Evolutionary conservation across 2,329 filamentous ascomycete species (phyloP).

Genomic region (Alternaria tenuissima): DNA sequence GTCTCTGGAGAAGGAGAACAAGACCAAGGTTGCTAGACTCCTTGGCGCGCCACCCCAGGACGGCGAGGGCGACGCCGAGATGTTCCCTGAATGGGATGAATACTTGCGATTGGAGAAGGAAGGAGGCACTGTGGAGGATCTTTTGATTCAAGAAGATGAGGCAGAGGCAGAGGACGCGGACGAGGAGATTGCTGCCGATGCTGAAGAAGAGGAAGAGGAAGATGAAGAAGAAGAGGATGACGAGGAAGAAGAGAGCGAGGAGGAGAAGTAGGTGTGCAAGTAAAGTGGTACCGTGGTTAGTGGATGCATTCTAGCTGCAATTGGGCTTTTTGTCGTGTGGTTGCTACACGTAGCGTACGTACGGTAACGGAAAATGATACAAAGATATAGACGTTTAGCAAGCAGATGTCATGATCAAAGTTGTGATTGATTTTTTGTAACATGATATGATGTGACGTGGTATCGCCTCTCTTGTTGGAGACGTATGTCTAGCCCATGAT

Average conservation of each 20-base stretch:
- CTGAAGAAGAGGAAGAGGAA: slow-evolving; percentile 39
- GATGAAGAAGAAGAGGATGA: slow-evolving; percentile 34
- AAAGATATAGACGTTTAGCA: slow-evolving; percentile 4
- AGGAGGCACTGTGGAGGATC: slow-evolving; percentile 60
- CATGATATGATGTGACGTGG: not conserved
- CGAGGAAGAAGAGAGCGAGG: slow-evolving; percentile 18
- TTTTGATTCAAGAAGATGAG: slow-evolving; percentile 41
- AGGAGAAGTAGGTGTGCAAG: not conserved
- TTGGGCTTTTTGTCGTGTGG: not conserved
- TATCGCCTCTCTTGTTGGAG: not conserved
- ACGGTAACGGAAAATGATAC: slow-evolving; percentile 10
- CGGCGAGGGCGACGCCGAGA: slow-evolving; percentile 70
- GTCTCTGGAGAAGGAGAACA: slow-evolving; percentile 82
- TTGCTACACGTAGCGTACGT: slow-evolving; percentile 1
- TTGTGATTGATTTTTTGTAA: slow-evolving; percentile 1
- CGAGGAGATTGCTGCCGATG: slow-evolving; percentile 43
- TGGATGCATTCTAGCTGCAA: slow-evolving; percentile 4
- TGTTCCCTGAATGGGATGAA: slow-evolving; percentile 97
- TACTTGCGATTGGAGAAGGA: slow-evolving; percentile 83
- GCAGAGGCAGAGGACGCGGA: slow-evolving; percentile 45
- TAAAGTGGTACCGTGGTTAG: not conserved
- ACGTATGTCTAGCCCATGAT: not conserved
- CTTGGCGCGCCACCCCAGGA: slow-evolving; percentile 80
- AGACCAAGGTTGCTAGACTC: slow-evolving; percentile 82
- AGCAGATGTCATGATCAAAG: not conserved